Conservation (phyloP, 352 stramenopile species). For the Pythium sukuiense region DNA sequence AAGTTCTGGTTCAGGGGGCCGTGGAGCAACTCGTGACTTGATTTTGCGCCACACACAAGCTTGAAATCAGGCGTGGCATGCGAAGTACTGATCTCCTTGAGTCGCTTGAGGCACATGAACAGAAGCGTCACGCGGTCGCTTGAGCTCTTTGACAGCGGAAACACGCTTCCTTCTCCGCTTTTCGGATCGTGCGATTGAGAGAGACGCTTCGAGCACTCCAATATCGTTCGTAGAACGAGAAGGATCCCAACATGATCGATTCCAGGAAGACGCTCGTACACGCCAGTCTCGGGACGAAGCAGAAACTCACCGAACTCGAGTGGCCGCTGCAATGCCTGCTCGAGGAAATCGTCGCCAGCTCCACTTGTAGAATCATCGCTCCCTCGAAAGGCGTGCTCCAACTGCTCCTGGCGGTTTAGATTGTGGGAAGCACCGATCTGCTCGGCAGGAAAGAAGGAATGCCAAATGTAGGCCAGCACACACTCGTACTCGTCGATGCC, state of each 20-base stretch:
- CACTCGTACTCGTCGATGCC: constrained; percentile 62
- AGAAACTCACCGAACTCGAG: constrained; percentile 58
- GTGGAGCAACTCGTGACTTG: constrained; percentile 39
- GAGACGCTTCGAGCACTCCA: constrained; percentile 73
- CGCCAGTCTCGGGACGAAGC: constrained; percentile 30
- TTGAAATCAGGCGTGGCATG: constrained; percentile 49
- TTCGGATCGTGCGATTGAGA: constrained; percentile 18
- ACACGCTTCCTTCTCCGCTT: constrained; percentile 11
- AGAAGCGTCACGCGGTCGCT: constrained; percentile 62
- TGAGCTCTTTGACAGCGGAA: constrained; percentile 53
- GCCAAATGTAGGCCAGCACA: constrained; percentile 61
- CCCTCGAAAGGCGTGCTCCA: constrained; percentile 64
- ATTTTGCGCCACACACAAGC: constrained; percentile 43
- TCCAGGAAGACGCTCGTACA: constrained; percentile 63
- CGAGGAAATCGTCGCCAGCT: constrained; percentile 50
- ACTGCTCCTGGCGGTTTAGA: constrained; percentile 48
- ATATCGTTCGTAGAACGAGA: constrained; percentile 63
- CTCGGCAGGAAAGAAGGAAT: constrained; percentile 31
- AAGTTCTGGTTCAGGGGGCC: constrained; percentile 7
- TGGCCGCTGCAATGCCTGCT: constrained; percentile 61
- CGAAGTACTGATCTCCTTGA: constrained; percentile 48
- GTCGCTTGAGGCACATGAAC: constrained; percentile 79
- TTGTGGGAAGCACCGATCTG: neutral
- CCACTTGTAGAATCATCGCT: constrained; percentile 12
- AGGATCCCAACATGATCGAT: constrained; percentile 73